Conservation (phyloP, 352 stramenopile genomes). For the Globisporangium nunn region DNA sequence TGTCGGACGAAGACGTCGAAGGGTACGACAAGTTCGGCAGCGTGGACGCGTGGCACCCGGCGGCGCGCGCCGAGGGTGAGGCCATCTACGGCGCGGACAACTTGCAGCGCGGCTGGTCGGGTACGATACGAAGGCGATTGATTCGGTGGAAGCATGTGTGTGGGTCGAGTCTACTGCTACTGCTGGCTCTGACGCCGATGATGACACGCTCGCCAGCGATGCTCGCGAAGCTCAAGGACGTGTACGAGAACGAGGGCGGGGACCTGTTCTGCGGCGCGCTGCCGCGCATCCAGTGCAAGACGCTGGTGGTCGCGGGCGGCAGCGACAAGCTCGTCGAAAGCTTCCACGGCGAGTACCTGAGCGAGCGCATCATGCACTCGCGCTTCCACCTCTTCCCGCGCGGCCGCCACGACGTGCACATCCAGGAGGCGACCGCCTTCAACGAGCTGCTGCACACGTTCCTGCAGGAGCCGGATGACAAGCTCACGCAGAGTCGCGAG, state of each 20-base stretch:
- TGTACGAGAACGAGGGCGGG: constrained; percentile 45
- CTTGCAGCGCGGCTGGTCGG: constrained; percentile 51
- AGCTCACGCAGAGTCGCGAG: constrained; percentile 76
- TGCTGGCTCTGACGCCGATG: not conserved
- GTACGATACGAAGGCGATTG: constrained; percentile 8
- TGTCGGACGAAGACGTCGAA: constrained; percentile 65
- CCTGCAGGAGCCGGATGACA: constrained; percentile 69
- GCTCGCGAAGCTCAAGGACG: constrained; percentile 32
- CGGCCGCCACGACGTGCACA: constrained; percentile 53
- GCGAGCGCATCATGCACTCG: constrained; percentile 83
- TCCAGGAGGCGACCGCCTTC: constrained; percentile 38
- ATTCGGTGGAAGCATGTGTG: no score
- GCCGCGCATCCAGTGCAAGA: constrained; percentile 78
- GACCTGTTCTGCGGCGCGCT: constrained; percentile 67
- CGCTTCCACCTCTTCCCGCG: constrained; percentile 44
- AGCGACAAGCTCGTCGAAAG: constrained; percentile 56
- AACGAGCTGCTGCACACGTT: constrained; percentile 61
- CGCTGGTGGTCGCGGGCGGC: constrained; percentile 57
- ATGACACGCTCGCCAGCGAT: constrained; percentile 29
- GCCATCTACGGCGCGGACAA: constrained; percentile 47
- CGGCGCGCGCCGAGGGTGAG: constrained; percentile 34
- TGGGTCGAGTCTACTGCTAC: not conserved
- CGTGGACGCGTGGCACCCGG: constrained; percentile 43
- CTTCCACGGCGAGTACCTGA: constrained; percentile 79
- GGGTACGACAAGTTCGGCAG: constrained; percentile 42